A percentile compares a stretch with the other conserved stretches of the same genome.
These are phyloP conservation scores for Euphrasia confusa DNA, from an alignment of 257 asterid species.

Conservation along the genomic window DNA sequence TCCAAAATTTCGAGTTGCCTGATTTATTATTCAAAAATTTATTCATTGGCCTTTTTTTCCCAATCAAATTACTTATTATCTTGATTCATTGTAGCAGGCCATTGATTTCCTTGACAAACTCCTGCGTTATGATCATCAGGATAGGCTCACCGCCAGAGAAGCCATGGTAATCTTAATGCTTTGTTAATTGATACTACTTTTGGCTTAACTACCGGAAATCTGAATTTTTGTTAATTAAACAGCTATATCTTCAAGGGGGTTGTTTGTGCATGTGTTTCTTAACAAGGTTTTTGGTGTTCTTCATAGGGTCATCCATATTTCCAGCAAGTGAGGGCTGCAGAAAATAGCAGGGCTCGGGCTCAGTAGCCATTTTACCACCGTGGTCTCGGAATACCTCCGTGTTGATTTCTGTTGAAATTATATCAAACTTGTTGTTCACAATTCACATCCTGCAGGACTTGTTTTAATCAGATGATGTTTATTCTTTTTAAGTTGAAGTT, in stretches of 20 bases:
- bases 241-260: neutral
- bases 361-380: constrained; percentile 26
- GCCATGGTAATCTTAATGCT: constrained; percentile 56
- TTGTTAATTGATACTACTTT: constrained; percentile 9
- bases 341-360: constrained; percentile 41
- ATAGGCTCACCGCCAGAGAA: constrained; percentile 88
- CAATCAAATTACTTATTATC: constrained; percentile 5
- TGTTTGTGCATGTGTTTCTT: neutral
- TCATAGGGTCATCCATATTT: constrained; percentile 43
- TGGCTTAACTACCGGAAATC: neutral
- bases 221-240: neutral
- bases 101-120: constrained; percentile 88
- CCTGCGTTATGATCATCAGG: constrained; percentile 91
- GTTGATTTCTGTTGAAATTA: constrained; percentile 18
- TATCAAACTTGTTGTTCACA: constrained; percentile 5
- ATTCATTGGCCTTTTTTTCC: neutral
- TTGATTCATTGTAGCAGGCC: constrained; percentile 30
- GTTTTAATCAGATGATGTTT: constrained; percentile 6
- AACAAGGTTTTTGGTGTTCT: neutral
- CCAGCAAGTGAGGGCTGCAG: constrained; percentile 51
- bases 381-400: neutral
- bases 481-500: constrained; percentile 19
- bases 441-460: neutral
- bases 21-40: neutral
- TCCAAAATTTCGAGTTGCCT: neutral